A percentile compares a stretch with the other conserved stretches of the same genome.
These are phyloP conservation scores for Coniella lustricola DNA, from an alignment of 2,329 filamentous ascomycete species.

Conservation along the genomic window DNA sequence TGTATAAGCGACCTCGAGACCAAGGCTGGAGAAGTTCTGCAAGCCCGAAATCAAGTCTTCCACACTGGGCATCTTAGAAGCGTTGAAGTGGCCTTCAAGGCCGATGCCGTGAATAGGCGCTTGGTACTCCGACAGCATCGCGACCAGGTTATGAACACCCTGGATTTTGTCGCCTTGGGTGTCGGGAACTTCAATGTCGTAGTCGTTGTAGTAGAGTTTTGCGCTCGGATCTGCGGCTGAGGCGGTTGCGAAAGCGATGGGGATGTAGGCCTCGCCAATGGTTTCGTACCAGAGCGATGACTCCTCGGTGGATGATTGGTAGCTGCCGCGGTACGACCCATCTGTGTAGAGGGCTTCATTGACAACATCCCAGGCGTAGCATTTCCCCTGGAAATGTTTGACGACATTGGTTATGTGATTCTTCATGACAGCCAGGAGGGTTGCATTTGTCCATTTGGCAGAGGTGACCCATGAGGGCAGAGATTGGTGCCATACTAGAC, in stretches of 20 bases:
- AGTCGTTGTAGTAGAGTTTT: too few species aligned
- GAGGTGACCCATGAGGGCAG: constrained; percentile 19
- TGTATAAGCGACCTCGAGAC: constrained; percentile 44
- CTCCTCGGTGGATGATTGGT: neutral
- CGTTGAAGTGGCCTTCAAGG: constrained; percentile 41
- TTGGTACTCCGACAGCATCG: constrained; percentile 27
- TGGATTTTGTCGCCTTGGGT: constrained; percentile 25
- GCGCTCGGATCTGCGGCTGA: neutral
- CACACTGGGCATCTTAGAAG: constrained; percentile 27
- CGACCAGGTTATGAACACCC: constrained; percentile 27
- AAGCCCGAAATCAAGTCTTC: constrained; percentile 16
- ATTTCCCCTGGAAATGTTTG: constrained; percentile 19
- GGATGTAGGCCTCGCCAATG: constrained; percentile 48
- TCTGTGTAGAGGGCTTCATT: constrained; percentile 54
- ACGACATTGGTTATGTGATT: neutral
- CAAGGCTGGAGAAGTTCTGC: constrained; percentile 21
- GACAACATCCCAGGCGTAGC: constrained; percentile 56
- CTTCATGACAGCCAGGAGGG: neutral
- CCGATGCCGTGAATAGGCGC: constrained; percentile 45
- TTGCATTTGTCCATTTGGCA: neutral
- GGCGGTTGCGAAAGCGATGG: constrained; percentile 35
- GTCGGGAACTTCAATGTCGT: neutral
- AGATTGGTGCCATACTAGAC: constrained; percentile 39
- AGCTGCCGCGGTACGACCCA: constrained; percentile 36
- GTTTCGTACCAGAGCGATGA: constrained; percentile 45